phyloP scores from a whole-genome alignment of 805 yeast genomes.

The Saccharomycopsis capsularis region DNA sequence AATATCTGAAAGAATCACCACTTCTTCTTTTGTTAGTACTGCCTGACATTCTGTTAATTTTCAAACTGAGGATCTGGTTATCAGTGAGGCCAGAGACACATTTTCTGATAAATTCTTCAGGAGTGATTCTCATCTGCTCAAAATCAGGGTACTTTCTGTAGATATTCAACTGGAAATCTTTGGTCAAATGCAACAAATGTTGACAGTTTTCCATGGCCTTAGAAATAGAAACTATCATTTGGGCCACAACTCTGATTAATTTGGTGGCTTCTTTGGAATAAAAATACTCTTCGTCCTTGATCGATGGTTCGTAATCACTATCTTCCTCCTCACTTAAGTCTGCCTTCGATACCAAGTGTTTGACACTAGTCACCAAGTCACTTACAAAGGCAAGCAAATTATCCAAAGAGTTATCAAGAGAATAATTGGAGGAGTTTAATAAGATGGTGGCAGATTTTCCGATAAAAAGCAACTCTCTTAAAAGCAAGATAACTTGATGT shows the following conservation, averaged over 20 bases:
- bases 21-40: conserved; percentile 22
- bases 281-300: conserved; percentile 35
- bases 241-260: conserved; percentile 51
- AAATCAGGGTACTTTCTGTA: conserved; percentile 67
- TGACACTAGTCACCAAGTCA: conserved; percentile 58
- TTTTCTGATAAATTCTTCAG: conserved; percentile 50
- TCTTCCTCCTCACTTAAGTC: conserved; percentile 25
- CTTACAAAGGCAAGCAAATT: conserved; percentile 53
- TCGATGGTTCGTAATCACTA: conserved; percentile 23
- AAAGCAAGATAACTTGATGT: conserved; percentile 58
- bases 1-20: conserved; percentile 16
- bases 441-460: conserved; percentile 35
- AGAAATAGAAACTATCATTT: conserved; percentile 50
- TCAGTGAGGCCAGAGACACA: conserved; percentile 58
- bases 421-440: conserved; percentile 8
- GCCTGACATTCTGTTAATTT: neutral
- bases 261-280: conserved; percentile 64
- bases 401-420: conserved; percentile 45
- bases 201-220: conserved; percentile 44
- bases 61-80: conserved; percentile 19
- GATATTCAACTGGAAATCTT: conserved; percentile 55
- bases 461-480: conserved; percentile 57
- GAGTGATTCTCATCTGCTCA: conserved; percentile 45
- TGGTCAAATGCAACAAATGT: conserved; percentile 47
- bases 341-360: conserved; percentile 51